Conservation (phyloP, 257 asterid species). For the Nicotiana otophora region DNA sequence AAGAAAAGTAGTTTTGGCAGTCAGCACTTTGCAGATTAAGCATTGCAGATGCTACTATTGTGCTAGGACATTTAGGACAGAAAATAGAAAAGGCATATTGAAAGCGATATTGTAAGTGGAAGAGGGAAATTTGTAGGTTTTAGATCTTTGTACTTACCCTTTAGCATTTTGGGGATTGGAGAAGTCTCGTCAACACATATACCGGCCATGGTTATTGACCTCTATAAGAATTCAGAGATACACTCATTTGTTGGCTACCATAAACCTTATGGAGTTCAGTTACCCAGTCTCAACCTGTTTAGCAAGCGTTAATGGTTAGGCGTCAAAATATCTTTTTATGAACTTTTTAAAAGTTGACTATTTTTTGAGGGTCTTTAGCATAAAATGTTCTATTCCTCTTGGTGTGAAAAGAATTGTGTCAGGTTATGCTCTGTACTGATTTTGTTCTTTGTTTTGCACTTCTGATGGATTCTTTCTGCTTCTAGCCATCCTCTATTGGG, state of each 20-base stretch:
- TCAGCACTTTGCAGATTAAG: neutral
- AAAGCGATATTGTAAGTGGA: neutral
- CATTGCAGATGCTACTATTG: neutral
- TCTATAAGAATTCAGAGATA: too few relatives aligned
- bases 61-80: neutral
- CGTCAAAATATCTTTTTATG: neutral
- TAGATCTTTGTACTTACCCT: constrained; percentile 1
- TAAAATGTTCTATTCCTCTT: neutral
- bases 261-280: neutral
- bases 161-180: neutral
- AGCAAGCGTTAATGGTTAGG: neutral
- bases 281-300: neutral
- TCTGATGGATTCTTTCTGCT: constrained; percentile 5
- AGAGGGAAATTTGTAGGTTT: neutral
- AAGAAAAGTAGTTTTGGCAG: neutral
- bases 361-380: neutral
- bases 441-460: neutral
- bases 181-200: neutral
- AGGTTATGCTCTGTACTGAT: neutral
- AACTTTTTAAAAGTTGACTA: neutral
- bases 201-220: too few relatives aligned
- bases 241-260: neutral
- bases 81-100: neutral
- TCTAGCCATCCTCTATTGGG: neutral
- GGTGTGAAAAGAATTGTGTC: neutral